Evolutionary conservation across 495 filamentous ascomycete genomes (phyloP).

Genomic region (Niebla homalea): DNA sequence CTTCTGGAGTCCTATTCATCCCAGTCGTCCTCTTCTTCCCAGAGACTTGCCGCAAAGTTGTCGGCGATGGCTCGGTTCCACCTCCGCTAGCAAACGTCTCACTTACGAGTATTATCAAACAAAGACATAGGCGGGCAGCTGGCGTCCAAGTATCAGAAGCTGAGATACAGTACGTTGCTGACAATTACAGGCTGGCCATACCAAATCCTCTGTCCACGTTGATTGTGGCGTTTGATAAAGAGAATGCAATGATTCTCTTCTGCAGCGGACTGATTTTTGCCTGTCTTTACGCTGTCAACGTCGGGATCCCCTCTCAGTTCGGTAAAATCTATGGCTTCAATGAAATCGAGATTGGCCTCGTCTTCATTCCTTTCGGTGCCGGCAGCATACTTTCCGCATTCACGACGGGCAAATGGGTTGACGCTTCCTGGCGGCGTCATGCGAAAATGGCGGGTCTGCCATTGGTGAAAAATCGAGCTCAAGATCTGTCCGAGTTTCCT

Average conservation of each 20-base stretch:
- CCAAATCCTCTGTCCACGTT: slow-evolving; percentile 62
- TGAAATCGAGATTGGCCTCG: slow-evolving; percentile 37
- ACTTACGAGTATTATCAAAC: slow-evolving; percentile 23
- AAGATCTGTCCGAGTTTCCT: slow-evolving; percentile 30
- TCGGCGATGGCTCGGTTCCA: slow-evolving; percentile 50
- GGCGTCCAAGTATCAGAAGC: slow-evolving; percentile 14
- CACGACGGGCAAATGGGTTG: slow-evolving; percentile 12
- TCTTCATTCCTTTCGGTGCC: slow-evolving; percentile 39
- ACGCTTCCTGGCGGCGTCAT: slow-evolving; percentile 12
- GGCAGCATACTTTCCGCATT: slow-evolving; percentile 19
- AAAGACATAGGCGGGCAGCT: slow-evolving; percentile 18
- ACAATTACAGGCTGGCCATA: slow-evolving; percentile 41
- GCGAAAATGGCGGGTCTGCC: slow-evolving; percentile 11
- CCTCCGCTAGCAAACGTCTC: slow-evolving; percentile 22
- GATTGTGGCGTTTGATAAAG: slow-evolving; percentile 50
- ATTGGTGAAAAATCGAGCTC: slow-evolving; percentile 5
- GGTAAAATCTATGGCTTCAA: slow-evolving; percentile 38
- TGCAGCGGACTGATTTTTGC: slow-evolving; percentile 43
- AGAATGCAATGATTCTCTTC: slow-evolving; percentile 44
- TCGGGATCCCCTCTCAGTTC: slow-evolving; percentile 38
- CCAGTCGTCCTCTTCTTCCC: slow-evolving; percentile 26
- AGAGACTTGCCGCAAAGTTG: slow-evolving; percentile 48
- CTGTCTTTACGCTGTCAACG: slow-evolving; percentile 43
- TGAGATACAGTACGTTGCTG: slow-evolving; percentile 13
- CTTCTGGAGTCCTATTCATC: slow-evolving; percentile 22